A percentile compares a stretch with the other conserved stretches of the same genome.
Conservation (phyloP, 176 grass and related monocot genomes). For the Tillandsia fasciculata region DNA sequence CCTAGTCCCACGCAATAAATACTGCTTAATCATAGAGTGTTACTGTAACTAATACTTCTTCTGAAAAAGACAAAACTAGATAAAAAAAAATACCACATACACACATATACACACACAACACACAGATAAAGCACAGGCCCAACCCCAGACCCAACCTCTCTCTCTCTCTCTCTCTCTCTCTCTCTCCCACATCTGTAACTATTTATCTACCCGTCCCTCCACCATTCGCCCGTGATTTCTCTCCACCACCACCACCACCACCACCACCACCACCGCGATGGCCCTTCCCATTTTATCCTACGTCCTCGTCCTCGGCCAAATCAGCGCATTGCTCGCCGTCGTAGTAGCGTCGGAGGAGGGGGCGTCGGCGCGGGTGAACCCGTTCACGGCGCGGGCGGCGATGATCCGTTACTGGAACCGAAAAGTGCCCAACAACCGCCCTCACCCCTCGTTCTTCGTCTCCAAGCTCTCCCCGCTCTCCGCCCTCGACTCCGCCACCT, state of each 20-base stretch:
- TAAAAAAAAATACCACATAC: too few relatives aligned
- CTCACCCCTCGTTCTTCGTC: constrained; percentile 72
- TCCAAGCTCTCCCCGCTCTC: constrained; percentile 60
- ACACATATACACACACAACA: not conserved
- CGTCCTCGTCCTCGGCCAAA: not conserved
- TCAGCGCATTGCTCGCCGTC: not conserved
- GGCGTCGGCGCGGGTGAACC: constrained; percentile 42
- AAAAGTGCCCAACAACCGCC: constrained; percentile 64
- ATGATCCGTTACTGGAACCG: constrained; percentile 91
- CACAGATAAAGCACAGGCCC: not conserved
- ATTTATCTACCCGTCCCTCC: constrained; percentile 27
- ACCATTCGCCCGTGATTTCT: not conserved
- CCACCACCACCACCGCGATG: constrained; percentile 16
- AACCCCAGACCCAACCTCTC: not conserved
- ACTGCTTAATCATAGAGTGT: too few relatives aligned
- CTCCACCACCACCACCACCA: constrained; percentile 3
- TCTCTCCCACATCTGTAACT: not conserved
- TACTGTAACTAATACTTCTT: too few relatives aligned
- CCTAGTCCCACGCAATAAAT: too few relatives aligned
- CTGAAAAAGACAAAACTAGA: too few relatives aligned
- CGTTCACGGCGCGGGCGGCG: constrained; percentile 66
- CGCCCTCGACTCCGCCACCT: constrained; percentile 25
- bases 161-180: constrained; percentile 11
- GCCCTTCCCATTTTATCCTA: not conserved
- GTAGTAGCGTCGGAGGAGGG: not conserved